Base-by-base conservation (phyloP, 805 yeast genomes). In the Helenozyma baotianmanensis region DNA sequence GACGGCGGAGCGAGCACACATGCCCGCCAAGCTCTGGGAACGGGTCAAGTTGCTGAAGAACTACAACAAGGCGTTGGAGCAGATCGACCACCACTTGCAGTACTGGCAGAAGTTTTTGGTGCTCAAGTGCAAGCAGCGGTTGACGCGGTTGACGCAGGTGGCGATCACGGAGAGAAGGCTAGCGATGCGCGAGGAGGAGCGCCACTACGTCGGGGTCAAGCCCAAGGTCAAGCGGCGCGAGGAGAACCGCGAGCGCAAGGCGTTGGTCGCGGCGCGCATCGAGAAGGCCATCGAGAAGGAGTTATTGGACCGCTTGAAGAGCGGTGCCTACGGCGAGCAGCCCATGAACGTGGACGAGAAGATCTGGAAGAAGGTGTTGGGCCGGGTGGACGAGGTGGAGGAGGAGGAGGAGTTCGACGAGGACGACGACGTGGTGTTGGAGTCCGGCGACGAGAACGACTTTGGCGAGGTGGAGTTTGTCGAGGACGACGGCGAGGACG, bases 241-340 rank as follows among this genome's bases (percentile, higher is more conserved):
- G 62, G 80, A 80, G 49, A 83, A 86, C 42, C 76, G 98, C 60
- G 98, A 92, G 64, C 76, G 98, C 60, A 92, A 92, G 66, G 98
- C 98, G 0, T 69, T 92, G 41, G 86, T 86, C 15, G 97, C 98
- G 24, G 98, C 98, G 16, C 85, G 84, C 69, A 86, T 92, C 48
- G 98, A 92, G 58, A 87, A 86, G 64, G 88, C 96, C 10, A 92
- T 92, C 48, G 98, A 92, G 62, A 87, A 87, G 64, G 98, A 92
- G 62, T 73, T 92, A 45, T 71, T 92, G 53, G 96, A 89, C 34
- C 80, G 98, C 62, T 75, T 92, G 54, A 92, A 92, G 78, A 80
- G 90, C 53, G 98, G 98, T 40, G 97, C 97, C 2, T 92, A 92
- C 56, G 98, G 98, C 45, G 97, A 92, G 55, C 86, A 90, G 60